Percentiles rank a stretch among this genome's conserved stretches.
These are phyloP conservation scores for Ogataea corticis DNA, from an alignment of 805 yeast genomes.

Conservation along the genomic window DNA sequence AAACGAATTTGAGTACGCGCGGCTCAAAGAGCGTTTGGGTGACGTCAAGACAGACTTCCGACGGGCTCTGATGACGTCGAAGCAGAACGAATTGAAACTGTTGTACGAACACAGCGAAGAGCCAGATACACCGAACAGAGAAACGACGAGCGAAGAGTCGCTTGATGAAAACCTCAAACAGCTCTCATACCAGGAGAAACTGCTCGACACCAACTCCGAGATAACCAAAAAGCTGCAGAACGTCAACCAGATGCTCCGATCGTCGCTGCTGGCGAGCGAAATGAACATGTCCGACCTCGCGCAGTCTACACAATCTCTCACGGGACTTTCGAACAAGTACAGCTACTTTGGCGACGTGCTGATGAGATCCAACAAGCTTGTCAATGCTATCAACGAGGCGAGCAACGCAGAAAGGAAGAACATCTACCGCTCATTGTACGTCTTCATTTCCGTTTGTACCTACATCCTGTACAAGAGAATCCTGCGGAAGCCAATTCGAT, in stretches of 20 bases:
- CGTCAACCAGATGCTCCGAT: slow-evolving; percentile 48
- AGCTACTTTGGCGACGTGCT: slow-evolving; percentile 43
- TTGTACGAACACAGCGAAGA: slow-evolving; percentile 10
- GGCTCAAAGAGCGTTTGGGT: slow-evolving; percentile 23
- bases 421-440: slow-evolving; percentile 48
- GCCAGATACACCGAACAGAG: not conserved
- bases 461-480: slow-evolving; percentile 55
- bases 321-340: slow-evolving; percentile 42
- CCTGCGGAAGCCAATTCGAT: slow-evolving; percentile 42
- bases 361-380: slow-evolving; percentile 44
- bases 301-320: slow-evolving; percentile 45
- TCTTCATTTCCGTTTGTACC: slow-evolving; percentile 44
- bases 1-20: slow-evolving; percentile 15
- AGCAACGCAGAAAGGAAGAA: slow-evolving; percentile 49
- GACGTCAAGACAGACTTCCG: slow-evolving; percentile 31
- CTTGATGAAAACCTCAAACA: slow-evolving; percentile 29
- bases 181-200: slow-evolving; percentile 39
- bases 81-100: slow-evolving; percentile 20
- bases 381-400: slow-evolving; percentile 52
- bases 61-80: slow-evolving; percentile 28
- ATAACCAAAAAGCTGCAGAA: slow-evolving; percentile 49
- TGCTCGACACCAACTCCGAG: slow-evolving; percentile 46
- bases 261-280: slow-evolving; percentile 53
- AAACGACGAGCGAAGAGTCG: slow-evolving; percentile 16
- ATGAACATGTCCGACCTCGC: slow-evolving; percentile 48